phyloP scores from a whole-genome alignment of 2,329 filamentous ascomycete species.

The Calonectria pteridis region DNA sequence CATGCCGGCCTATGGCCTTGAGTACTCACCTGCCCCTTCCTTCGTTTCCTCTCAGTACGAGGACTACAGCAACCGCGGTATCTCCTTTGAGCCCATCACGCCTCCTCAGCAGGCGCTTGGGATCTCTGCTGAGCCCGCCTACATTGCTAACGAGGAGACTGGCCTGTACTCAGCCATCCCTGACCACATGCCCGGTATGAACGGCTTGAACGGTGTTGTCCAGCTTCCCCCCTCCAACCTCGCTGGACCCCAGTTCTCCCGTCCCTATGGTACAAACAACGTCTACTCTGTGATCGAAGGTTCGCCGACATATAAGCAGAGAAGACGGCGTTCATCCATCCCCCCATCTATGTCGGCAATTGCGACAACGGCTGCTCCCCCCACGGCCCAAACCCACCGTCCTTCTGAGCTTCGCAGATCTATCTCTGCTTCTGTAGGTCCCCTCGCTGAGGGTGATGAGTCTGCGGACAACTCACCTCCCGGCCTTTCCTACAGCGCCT shows the following conservation, averaged over 20 bases:
- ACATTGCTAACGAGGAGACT: constrained; percentile 98
- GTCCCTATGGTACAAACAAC: constrained; percentile 79
- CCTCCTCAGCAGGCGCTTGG: constrained; percentile 90
- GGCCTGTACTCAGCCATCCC: constrained; percentile 95
- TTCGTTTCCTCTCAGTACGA: constrained; percentile 99
- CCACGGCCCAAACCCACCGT: constrained; percentile 74
- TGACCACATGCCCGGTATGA: constrained; percentile 80
- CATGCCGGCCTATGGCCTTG: constrained; percentile 95
- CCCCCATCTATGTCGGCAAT: constrained; percentile 81
- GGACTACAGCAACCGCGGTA: constrained; percentile 95
- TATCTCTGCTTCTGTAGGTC: constrained; percentile 87
- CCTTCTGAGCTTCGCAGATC: constrained; percentile 93
- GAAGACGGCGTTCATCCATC: constrained; percentile 92
- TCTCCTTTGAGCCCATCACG: constrained; percentile 97
- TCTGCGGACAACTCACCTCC: constrained; percentile 83
- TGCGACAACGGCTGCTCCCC: constrained; percentile 74
- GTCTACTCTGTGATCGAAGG: constrained; percentile 97
- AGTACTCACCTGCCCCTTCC: constrained; percentile 97
- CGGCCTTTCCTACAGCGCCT: constrained; percentile 79
- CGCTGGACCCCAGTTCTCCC: constrained; percentile 82
- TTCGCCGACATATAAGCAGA: constrained; percentile 98
- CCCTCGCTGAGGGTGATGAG: constrained; percentile 84
- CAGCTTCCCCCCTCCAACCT: constrained; percentile 90
- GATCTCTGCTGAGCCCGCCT: constrained; percentile 89
- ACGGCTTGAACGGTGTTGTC: constrained; percentile 88